Conservation (phyloP, 176 grass and related monocot species). For the Secale cereale region DNA sequence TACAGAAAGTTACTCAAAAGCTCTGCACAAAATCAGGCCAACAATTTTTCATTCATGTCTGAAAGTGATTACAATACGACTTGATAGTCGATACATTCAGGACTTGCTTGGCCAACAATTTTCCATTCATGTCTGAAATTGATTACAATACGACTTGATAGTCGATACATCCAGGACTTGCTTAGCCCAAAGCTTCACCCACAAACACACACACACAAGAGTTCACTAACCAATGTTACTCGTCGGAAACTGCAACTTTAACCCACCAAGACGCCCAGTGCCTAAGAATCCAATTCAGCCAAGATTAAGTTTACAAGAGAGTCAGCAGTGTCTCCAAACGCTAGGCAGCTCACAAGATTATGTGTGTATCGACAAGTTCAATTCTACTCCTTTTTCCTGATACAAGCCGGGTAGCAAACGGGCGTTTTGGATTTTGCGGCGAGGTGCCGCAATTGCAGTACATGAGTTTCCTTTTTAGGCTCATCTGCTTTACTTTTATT, state of each 20-base stretch:
- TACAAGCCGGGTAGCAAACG: background rate
- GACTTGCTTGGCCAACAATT: no score
- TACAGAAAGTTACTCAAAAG: no score
- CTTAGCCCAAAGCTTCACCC: background rate
- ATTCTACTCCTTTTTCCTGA: background rate
- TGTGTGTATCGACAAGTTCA: background rate
- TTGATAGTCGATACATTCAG: no score
- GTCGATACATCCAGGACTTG: background rate
- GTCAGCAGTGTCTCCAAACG: background rate
- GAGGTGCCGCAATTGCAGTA: background rate
- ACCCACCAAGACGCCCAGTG: background rate
- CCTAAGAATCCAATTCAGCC: background rate
- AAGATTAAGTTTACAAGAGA: background rate
- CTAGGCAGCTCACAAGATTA: background rate
- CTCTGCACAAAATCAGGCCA: background rate
- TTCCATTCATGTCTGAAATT: background rate
- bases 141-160: background rate
- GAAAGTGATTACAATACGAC: no score
- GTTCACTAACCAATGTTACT: background rate
- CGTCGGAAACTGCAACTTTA: background rate
- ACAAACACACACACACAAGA: background rate
- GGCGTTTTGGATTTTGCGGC: background rate
- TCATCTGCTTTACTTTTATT: background rate
- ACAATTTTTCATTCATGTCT: background rate
- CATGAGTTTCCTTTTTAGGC: background rate